Base-by-base conservation (phyloP, 345 rosid species). In the Syzygium aromaticum region DNA sequence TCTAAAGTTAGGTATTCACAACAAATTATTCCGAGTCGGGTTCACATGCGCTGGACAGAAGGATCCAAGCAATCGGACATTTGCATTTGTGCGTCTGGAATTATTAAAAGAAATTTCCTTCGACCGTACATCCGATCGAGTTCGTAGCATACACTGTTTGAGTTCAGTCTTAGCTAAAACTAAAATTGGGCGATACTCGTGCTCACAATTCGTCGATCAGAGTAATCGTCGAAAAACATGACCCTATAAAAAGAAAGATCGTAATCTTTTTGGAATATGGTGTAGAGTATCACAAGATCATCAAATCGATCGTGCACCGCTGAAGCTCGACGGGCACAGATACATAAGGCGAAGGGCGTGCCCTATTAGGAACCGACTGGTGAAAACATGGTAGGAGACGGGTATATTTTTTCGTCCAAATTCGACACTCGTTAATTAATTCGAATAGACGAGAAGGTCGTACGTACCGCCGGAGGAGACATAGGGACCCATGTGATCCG, bases 141-240 rank as follows among this genome's bases (percentile, higher is more conserved):
- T 8, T 64, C 17, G 77, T 10, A 5, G 38, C 49, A 9, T 5
- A 19, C 46, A 8, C 11, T 1, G 16, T 3, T 21, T 1, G 0
- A 12, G 19, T 1, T 0, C 23, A 7, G 4, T 30, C 40, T 67
- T 8, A 67, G 12, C 22, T 30, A 67, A 10, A 21, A 3, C 21
- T 30, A 11, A 10, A 22, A 38, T 19, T 3, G 4, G 4, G 14
- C 3, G 8, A 0, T 16, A 5, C 5, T 25, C 8, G 0, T 73
- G 27, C 7, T 21, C 17, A 17, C 33, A 67, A 38, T 38, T 73
- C 49, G 2, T 5, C 25, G 0, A 73, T 1, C 23, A 38, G 27
- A 43, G 22, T 17, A 30, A 8, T 0, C 43, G 17, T 17, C 0
- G 12, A 67, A 19, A 8, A 61, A 61, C 73, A 13, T 7, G 2